phyloP scores from a whole-genome alignment of 73 alveolate species.

The Stentor roeselii region DNA sequence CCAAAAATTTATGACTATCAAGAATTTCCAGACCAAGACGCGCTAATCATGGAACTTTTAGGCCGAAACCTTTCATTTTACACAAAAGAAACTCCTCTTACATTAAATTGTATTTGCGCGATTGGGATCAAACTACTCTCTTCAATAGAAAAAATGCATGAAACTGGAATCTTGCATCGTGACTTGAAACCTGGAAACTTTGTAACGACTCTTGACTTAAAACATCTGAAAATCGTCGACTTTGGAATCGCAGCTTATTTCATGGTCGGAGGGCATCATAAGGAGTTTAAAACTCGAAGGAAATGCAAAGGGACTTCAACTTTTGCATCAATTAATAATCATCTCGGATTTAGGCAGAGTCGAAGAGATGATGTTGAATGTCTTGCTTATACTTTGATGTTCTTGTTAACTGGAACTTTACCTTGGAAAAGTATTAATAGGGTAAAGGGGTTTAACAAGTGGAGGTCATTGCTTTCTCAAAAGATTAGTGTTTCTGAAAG shows the following conservation, averaged over 20 bases:
- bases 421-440: constrained; percentile 61
- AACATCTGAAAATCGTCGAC: background rate
- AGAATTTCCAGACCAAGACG: background rate
- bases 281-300: background rate
- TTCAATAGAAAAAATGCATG: background rate
- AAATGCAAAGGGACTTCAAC: constrained; percentile 63
- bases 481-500: background rate
- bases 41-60: background rate
- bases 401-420: constrained; percentile 66
- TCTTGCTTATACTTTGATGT: constrained; percentile 67
- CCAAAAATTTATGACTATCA: background rate
- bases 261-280: background rate
- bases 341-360: constrained; percentile 70
- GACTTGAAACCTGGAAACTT: background rate
- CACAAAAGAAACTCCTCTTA: background rate
- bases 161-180: background rate
- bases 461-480: background rate
- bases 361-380: constrained; percentile 81
- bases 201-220: background rate
- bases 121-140: background rate
- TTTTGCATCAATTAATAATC: constrained; percentile 72
- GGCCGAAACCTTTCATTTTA: background rate
- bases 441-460: background rate
- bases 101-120: background rate
- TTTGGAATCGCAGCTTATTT: background rate